phyloP scores from a whole-genome alignment of 495 filamentous ascomycete genomes.

The Lepraria neglecta region DNA sequence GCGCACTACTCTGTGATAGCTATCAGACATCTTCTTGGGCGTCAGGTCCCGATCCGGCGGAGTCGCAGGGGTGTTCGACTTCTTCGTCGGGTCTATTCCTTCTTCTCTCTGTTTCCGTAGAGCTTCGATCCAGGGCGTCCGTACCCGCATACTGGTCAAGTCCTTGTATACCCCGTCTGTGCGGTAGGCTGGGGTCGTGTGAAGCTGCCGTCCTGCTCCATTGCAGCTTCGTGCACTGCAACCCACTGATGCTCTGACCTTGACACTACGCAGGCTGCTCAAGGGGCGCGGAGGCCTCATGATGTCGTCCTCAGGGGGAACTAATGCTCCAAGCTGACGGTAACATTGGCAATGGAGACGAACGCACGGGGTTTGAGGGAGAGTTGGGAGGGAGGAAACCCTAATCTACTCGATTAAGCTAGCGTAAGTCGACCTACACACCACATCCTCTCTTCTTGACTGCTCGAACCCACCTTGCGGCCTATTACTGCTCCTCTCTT shows the following conservation, averaged over 20 bases:
- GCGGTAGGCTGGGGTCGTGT: slow-evolving; percentile 3
- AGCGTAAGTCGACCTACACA: too few relatives aligned
- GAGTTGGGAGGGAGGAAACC: neutral
- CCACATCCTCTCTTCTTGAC: too few relatives aligned
- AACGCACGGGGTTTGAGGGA: neutral
- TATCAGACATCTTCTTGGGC: slow-evolving; percentile 61
- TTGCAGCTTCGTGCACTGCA: neutral
- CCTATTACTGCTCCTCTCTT: too few relatives aligned
- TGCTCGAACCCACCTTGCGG: too few relatives aligned
- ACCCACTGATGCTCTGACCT: neutral
- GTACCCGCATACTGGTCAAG: slow-evolving; percentile 50
- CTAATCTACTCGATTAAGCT: neutral
- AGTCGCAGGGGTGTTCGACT: slow-evolving; percentile 28
- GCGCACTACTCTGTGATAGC: slow-evolving; percentile 55
- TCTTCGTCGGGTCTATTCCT: slow-evolving; percentile 28
- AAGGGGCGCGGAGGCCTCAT: neutral
- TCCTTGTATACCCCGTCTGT: slow-evolving; percentile 51
- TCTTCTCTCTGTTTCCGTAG: slow-evolving; percentile 47
- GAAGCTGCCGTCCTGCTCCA: slow-evolving; percentile 11
- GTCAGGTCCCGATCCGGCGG: slow-evolving; percentile 43
- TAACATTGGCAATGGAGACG: neutral
- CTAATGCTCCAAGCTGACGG: neutral
- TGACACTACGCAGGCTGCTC: neutral
- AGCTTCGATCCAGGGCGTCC: slow-evolving; percentile 66
- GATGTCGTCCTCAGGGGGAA: neutral